Percentiles rank a stretch among this genome's conserved stretches.
Conservation (phyloP, 2,329 filamentous ascomycete genomes). For the Fusarium veterinarium region DNA sequence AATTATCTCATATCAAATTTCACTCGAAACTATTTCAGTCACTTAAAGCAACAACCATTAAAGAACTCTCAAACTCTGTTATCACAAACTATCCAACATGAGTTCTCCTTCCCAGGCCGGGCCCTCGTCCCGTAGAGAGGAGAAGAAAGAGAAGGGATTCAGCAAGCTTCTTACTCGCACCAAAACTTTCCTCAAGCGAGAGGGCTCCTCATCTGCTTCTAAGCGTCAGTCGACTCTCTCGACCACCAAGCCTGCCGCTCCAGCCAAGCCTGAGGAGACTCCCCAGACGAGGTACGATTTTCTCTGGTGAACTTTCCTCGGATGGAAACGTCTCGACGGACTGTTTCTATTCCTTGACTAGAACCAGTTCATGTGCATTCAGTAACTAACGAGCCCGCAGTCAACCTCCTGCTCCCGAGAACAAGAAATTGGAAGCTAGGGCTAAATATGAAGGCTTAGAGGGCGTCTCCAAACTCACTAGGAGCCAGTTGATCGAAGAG, state of each 20-base stretch:
- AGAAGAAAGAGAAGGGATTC: constrained; percentile 60
- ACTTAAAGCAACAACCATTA: not conserved
- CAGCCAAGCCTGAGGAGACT: constrained; percentile 39
- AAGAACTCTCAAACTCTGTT: not conserved
- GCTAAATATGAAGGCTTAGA: constrained; percentile 47
- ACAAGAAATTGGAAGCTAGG: constrained; percentile 43
- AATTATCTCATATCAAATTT: not conserved
- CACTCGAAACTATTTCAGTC: not conserved
- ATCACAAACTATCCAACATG: constrained; percentile 47
- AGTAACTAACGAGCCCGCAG: constrained; percentile 28
- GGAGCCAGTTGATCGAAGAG: constrained; percentile 65
- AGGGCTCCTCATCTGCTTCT: constrained; percentile 45
- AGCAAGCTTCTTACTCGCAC: constrained; percentile 61
- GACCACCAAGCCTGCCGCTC: constrained; percentile 30
- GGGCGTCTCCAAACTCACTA: constrained; percentile 57
- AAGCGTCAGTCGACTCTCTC: constrained; percentile 44
- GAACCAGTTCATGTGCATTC: not conserved
- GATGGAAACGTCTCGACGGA: not conserved
- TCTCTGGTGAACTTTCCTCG: not conserved
- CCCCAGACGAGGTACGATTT: constrained; percentile 44
- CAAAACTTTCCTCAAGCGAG: constrained; percentile 61
- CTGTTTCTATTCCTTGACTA: not conserved
- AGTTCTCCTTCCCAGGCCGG: constrained; percentile 56
- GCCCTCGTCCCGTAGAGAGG: constrained; percentile 48
- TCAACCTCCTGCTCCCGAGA: constrained; percentile 26